phyloP scores from a whole-genome alignment of 164 flowering plant genomes.

The Tinospora cordifolia region DNA sequence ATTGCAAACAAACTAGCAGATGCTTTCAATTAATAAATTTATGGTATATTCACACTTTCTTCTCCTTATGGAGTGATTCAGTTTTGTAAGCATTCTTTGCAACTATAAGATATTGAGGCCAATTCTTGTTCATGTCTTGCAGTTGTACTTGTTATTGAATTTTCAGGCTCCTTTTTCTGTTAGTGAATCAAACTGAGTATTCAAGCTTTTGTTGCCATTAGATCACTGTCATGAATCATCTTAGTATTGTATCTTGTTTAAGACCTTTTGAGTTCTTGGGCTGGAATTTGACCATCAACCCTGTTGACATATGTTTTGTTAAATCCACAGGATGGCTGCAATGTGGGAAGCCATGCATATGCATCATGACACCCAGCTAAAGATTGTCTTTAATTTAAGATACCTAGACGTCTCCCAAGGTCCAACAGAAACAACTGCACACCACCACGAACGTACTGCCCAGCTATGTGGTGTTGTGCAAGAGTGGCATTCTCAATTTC shows the following conservation, averaged over 20 bases:
- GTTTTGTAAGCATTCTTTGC: too few relatives aligned
- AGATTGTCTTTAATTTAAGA: conserved; percentile 44
- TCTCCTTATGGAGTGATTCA: too few relatives aligned
- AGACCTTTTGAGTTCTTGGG: not conserved
- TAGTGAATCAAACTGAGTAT: not conserved
- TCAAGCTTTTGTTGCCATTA: not conserved
- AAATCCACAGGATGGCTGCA: conserved; percentile 50
- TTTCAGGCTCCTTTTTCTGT: not conserved
- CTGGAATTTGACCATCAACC: not conserved
- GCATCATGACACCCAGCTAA: conserved; percentile 56
- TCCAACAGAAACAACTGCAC: conserved; percentile 55
- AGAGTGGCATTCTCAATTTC: conserved; percentile 58
- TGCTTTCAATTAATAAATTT: too few relatives aligned
- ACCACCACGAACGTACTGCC: conserved; percentile 51
- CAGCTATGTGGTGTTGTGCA: conserved; percentile 47
- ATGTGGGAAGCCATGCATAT: conserved; percentile 74
- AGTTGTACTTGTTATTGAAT: not conserved
- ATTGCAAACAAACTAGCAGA: too few relatives aligned
- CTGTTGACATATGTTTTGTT: conserved; percentile 1
- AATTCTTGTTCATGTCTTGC: not conserved
- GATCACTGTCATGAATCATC: too few relatives aligned
- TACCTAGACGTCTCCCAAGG: conserved; percentile 40
- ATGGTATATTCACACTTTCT: too few relatives aligned
- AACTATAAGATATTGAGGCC: too few relatives aligned
- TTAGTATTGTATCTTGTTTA: not conserved